Evolutionary conservation across 257 asterid genomes (phyloP).

Genomic region (Sherardia arvensis): DNA sequence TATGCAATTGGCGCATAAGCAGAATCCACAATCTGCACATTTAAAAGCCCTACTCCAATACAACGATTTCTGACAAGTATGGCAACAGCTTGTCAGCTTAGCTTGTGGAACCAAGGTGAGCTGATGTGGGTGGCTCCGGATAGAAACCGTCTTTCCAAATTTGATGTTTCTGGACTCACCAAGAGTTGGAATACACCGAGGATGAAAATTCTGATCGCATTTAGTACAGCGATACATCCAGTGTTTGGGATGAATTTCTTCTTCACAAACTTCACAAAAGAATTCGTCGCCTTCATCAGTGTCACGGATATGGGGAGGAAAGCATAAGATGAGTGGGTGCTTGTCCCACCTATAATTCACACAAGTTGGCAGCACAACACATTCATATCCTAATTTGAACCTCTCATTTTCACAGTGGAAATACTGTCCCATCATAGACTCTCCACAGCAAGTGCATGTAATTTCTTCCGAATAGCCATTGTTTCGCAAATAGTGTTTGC

Average conservation of each 20-base stretch:
- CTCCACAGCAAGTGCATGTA: neutral
- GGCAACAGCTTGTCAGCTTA: neutral
- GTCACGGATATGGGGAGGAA: too few species aligned
- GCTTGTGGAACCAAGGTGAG: neutral
- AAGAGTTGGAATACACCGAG: neutral
- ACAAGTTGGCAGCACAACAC: slow-evolving; percentile 1
- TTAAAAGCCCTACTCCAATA: neutral
- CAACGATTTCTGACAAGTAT: neutral
- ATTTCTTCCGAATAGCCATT: too few species aligned
- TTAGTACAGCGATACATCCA: slow-evolving; percentile 2
- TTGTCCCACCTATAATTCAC: too few species aligned
- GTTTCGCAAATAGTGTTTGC: too few species aligned
- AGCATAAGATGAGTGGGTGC: too few species aligned
- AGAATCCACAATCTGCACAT: neutral
- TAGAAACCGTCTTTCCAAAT: neutral
- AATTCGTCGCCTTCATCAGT: too few species aligned
- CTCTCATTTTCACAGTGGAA: neutral
- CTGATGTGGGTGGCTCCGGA: neutral
- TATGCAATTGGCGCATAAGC: too few species aligned
- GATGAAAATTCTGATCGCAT: slow-evolving; percentile 5
- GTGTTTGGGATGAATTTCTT: neutral
- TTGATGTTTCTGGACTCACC: neutral
- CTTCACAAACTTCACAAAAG: too few species aligned
- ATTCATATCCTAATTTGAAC: neutral
- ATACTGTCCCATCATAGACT: too few species aligned